Evolutionary conservation across 202 grass and related monocot species (phyloP), one percentile per base, ranked within the genome.

Genomic region (Schoenoplectus triqueter): DNA sequence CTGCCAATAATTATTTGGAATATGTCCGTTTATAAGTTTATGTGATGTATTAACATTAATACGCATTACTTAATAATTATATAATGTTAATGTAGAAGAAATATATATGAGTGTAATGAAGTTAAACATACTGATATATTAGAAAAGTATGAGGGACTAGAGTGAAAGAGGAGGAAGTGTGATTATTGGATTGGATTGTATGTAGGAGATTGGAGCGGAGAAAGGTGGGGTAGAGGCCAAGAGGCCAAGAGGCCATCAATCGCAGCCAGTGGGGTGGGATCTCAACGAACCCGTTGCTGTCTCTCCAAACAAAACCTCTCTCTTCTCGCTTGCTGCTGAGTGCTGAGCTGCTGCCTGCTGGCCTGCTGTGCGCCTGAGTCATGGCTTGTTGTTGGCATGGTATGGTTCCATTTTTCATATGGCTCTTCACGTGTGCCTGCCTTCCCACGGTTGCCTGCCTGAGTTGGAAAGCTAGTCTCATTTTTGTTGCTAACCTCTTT

Each of bases 381-480:
- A 72, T 72, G 69, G 45, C 45, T 72, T 31, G 31, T 31, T 70
- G 15, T 10, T n/a, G 41, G 22, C 31, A 31, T 31, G 31, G 31
- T 31, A 31, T 31, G 46, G 46, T 47, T 52, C 48, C 19, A 75
- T 75, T 51, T 31, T 31, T 73, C 66, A 68, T 68, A 11, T 56
- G 54, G 17, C 21, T 80, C 17, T 80, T 59, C 56, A 69, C 80
- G 80, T 82, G 80, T 82, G 64, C 17, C 18, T 66, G 46, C 18
- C 5, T 55, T 39, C 48, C 48, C 72, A 55, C 1, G 18, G 18
- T 67, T 64, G 18, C 62, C 19, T 68, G 40, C 10, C 69, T 83
- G 80, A 83, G 80, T 83, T 83, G 80, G 80, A 83, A 67, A 83
- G 80, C 64, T 83, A 47, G 54, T 22, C 51, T 78, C 73, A 41